Evolutionary conservation across 2,329 filamentous ascomycete genomes (phyloP), one percentile per base, ranked within the genome.

Genomic region (Sclerotinia borealis): DNA sequence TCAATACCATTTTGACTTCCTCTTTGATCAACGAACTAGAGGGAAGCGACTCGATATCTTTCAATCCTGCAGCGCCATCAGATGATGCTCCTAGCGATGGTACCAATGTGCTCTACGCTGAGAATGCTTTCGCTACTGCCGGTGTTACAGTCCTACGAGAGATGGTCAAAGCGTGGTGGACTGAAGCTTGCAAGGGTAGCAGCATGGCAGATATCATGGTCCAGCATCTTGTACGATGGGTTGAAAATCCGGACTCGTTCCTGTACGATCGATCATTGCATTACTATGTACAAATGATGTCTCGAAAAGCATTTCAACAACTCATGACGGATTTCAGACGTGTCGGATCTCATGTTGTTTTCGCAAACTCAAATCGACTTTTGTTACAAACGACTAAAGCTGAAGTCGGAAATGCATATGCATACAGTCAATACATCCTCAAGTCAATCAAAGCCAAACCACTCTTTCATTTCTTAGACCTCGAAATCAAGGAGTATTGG

Each of bases 161-260:
- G 71, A 97, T 99, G 93, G 95, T 99, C 70, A 96, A 97, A 75
- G 85, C 91, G 3, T 99, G 96, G 96, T 99, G 95, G 95, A 84
- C 89, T 1, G 93, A 99, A 76, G 96, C 95, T 7, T 95, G 91
- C 74, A 87, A 86, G 66, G 92, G 92, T 43, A 96, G 91, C 71
- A 89, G 86, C 47, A 97, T 99, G 92, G 96, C 96, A 0, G 95
- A 99, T 76, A 87, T 98, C 61, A 92, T 99, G 81, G 95, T 99
- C 0, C 93, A 96, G 73, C 93, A 99, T 76, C 83, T 99, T 5
- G 92, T 99, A 25, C 90, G 96, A 67, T 99, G 96, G 96, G 92
- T 98, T 2, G 92, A 96, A 75, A 95, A 88, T 66, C 91, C 93
- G 0, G 89, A 91, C 55, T 97, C 93, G 0, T 97, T 93, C 77